Evolutionary conservation across 495 filamentous ascomycete species (phyloP), one percentile per base, ranked within the genome.

Genomic region (Chaetomium fimeti): DNA sequence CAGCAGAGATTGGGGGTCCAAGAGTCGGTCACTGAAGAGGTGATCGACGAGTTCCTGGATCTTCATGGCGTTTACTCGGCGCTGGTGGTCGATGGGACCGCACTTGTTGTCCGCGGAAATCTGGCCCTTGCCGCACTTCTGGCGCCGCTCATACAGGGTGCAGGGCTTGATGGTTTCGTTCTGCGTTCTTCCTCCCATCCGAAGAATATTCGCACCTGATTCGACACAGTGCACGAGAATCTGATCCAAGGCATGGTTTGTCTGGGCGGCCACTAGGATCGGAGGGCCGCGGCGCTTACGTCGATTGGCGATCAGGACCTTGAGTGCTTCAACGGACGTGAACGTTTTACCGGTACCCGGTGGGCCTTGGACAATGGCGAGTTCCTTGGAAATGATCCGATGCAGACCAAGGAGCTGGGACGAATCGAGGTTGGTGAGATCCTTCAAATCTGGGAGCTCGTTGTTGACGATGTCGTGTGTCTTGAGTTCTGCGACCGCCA

Each of bases 161-260:
- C 85, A 82, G 5, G 79, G 74, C 65, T 87, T 84, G 67, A 92
- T 87, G 18, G 84, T 81, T 15, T 81, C 75, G 61, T 89, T 89
- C 43, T 82, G 72, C 7, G 82, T 88, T n/a, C 91, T 83, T 7
- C 87, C 85, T n/a, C 93, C 93, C 20, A 98, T 77, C 8, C 93
- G 89, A 47, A 93, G 77, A 59, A 93, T 87, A 5, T 87, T 80
- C 1, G 79, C 76, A 57, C 90, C 90, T 57, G 88, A 87, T 2
- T 77, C 62, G 1, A 88, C 79, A 24, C 96, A 76, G 54, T 89
- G 85, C 5, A 76, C 77, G 16, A 98, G 79, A 2, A 97, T 75
- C 69, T 97, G 94, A 68, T 97, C 93, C 0, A 97, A 74, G 0
- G 94, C 93, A 75, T 98, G 92, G 64, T 98, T 98, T 3, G 93